A percentile compares a stretch with the other conserved stretches of the same genome.
phyloP scores from a whole-genome alignment of 768 basidiomycete species.

The Terana coerulea region DNA sequence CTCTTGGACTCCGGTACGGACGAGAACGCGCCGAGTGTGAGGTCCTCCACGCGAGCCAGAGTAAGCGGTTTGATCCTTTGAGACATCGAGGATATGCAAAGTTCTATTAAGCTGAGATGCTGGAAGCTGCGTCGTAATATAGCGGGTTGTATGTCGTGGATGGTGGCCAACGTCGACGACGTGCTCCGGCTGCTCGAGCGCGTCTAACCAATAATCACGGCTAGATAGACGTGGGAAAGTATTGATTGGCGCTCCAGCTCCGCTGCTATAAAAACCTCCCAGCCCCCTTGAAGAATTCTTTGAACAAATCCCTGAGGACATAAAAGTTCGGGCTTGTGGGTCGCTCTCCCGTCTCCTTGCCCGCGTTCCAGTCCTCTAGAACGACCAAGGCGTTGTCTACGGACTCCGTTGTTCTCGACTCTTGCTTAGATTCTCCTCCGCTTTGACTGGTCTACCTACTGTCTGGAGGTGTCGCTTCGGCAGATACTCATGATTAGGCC shows the following conservation, averaged over 20 bases:
- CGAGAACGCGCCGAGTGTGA: constrained; percentile 60
- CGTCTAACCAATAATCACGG: neutral
- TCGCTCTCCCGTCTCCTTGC: constrained; percentile 80
- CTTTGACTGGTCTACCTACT: constrained; percentile 40
- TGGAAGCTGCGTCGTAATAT: neutral
- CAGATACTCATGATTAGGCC: constrained; percentile 65
- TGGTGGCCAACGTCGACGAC: neutral
- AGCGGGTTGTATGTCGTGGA: no score
- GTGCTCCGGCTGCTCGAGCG: neutral
- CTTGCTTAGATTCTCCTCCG: constrained; percentile 30
- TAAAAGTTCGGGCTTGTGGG: constrained; percentile 87
- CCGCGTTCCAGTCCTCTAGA: constrained; percentile 95
- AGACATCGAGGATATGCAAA: constrained; percentile 56
- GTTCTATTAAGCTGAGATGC: neutral
- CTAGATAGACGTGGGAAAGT: constrained; percentile 32
- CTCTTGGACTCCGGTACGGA: constrained; percentile 55
- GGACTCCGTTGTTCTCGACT: constrained; percentile 29
- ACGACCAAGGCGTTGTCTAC: constrained; percentile 34
- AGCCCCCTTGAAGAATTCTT: constrained; percentile 24
- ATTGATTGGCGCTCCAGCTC: constrained; percentile 34
- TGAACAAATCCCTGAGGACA: constrained; percentile 81
- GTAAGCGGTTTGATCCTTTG: constrained; percentile 41
- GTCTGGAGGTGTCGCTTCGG: constrained; percentile 66
- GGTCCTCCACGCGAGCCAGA: constrained; percentile 54
- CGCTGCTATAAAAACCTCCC: constrained; percentile 16